Base-by-base conservation (phyloP, 1,284 basidiomycete genomes). In the Naganishia cerealis region DNA sequence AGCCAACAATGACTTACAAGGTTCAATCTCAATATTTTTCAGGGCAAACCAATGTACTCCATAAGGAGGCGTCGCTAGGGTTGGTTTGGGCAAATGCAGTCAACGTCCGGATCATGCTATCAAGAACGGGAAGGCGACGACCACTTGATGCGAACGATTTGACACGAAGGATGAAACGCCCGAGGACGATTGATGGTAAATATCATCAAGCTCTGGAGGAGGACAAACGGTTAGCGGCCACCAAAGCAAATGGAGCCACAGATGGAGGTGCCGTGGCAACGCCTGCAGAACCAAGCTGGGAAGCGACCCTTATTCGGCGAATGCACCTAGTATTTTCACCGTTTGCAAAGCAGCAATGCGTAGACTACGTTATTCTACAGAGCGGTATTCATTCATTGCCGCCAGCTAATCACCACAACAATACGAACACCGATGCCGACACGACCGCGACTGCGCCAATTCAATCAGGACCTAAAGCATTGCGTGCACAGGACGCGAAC, bases 51-150 rank as follows among this genome's bases (percentile, higher is more conserved):
- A 84, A 87, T 68, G 53, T 52, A 0, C 84, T 52, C 83, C 84
- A 52, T 8, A 91, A 92, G 75, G 90, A 93, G 79, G 92, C 90
- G 0, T 86, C 86, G 46, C 80, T 97, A 2, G 94, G 94, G 0
- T 86, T 94, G 58, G 87, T 88, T 1, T 97, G 94, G 94, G 89
- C 92, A 10, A 94, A 94, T 77, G 88, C 90, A 71, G 83, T 96
- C 69, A 94, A 94, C 71, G 84, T 84, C 3, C 85, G 94, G 13
- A 84, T 96, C 66, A 88, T 95, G 85, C 83, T 95, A 57, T 86
- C 85, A 56, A 85, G 91, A 18, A 94, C 92, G 0, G 85, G 86
- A 6, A 83, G 91, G 67, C 83, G 88, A 68, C 83, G 86, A 46
- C 82, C 87, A 71, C 72, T 89, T 9, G 81, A 84, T 57, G 70